Evolutionary conservation across 2,329 filamentous ascomycete genomes (phyloP).

Genomic region (Epichloe amarillans): DNA sequence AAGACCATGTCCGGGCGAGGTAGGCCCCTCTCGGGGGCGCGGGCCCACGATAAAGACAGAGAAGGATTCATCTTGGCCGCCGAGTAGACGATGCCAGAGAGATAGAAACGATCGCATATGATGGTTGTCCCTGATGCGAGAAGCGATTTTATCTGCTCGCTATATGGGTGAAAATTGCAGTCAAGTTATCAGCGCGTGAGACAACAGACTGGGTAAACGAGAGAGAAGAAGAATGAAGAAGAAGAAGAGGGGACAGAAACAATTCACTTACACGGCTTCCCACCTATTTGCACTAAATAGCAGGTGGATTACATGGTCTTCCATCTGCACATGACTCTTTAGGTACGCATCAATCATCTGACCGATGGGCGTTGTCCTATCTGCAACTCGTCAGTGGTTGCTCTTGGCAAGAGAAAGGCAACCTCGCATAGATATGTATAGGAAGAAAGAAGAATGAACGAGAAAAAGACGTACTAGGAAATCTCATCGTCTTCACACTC

Average conservation of each 20-base stretch:
- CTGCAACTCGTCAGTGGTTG: conserved; percentile 26
- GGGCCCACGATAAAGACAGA: conserved; percentile 66
- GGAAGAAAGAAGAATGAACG: background rate
- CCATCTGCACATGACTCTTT: conserved; percentile 55
- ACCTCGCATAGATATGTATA: background rate
- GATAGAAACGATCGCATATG: conserved; percentile 86
- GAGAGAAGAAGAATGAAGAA: background rate
- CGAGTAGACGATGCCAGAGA: conserved; percentile 86
- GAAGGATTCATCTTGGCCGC: conserved; percentile 68
- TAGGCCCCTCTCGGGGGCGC: conserved; percentile 71
- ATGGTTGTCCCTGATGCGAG: conserved; percentile 58
- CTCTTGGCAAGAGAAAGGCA: background rate
- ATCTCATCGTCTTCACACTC: conserved; percentile 40
- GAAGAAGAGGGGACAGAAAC: background rate
- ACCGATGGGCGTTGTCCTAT: conserved; percentile 72
- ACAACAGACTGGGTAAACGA: background rate
- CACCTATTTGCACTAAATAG: conserved; percentile 86
- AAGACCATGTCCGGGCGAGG: conserved; percentile 78
- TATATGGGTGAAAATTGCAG: conserved; percentile 12
- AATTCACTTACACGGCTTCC: conserved; percentile 48
- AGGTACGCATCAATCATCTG: conserved; percentile 79
- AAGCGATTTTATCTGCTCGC: conserved; percentile 36
- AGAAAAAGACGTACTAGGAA: conserved; percentile 34
- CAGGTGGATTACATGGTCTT: conserved; percentile 82
- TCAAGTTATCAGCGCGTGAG: background rate